phyloP scores from a whole-genome alignment of 176 grass and related monocot genomes.

The Secale cereale region DNA sequence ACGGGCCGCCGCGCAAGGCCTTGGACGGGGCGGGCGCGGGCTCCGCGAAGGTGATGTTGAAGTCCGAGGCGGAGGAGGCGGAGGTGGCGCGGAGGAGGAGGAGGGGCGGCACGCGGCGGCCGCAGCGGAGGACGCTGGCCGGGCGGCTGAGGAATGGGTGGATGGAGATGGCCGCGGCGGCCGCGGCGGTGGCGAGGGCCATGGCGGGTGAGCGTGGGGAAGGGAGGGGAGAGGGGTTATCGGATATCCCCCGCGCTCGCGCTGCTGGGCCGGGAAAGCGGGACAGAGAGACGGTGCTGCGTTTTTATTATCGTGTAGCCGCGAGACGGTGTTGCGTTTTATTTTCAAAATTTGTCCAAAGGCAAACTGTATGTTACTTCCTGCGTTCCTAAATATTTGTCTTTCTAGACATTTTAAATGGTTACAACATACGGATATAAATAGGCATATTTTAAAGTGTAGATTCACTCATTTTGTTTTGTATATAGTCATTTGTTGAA shows the following conservation, averaged over 20 bases:
- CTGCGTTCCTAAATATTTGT: too few species aligned
- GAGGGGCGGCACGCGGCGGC: slow-evolving; percentile 31
- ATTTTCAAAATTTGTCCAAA: too few species aligned
- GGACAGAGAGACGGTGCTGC: background rate
- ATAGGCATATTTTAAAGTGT: too few species aligned
- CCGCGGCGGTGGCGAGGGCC: slow-evolving; percentile 18
- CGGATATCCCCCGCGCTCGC: slow-evolving; percentile 32
- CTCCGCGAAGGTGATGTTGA: slow-evolving; percentile 76
- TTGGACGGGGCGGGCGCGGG: slow-evolving; percentile 29
- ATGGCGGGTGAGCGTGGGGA: background rate
- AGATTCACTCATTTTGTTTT: too few species aligned
- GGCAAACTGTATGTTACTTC: too few species aligned
- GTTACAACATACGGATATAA: too few species aligned
- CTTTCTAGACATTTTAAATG: too few species aligned
- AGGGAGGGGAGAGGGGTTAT: background rate
- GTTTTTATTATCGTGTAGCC: too few species aligned
- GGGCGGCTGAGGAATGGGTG: slow-evolving; percentile 31
- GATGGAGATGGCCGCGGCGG: slow-evolving; percentile 31
- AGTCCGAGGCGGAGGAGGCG: slow-evolving; percentile 23
- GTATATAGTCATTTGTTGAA: too few species aligned
- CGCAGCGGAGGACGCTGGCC: slow-evolving; percentile 20
- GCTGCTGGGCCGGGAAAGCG: background rate
- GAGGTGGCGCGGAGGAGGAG: slow-evolving; percentile 48
- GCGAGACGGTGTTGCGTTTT: too few species aligned
- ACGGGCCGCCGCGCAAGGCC: slow-evolving; percentile 12